Evolutionary conservation across 2,329 filamentous ascomycete genomes (phyloP), one percentile per base, ranked within the genome.

Genomic region (Fusarium sp.): DNA sequence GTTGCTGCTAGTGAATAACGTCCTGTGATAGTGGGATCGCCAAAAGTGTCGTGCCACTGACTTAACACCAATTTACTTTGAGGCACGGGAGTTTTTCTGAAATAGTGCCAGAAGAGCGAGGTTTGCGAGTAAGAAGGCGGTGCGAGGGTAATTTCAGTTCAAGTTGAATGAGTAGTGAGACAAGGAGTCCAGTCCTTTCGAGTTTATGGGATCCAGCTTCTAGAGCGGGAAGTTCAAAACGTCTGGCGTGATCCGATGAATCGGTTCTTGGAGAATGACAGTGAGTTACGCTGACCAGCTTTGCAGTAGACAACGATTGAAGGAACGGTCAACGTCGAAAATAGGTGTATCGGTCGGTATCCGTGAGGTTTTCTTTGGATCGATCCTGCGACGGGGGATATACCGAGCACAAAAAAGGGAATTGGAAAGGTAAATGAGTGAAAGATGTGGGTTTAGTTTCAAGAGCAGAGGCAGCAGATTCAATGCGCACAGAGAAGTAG

Each of bases 311-410:
- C 51, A 50, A 53, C 24, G 54, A 53, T 39, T 65, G 59, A 72
- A 68, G 55, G 62, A 76, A 74, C 69, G 73, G 52, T 75, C 74
- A 74, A 76, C 69, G 72, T 76, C 71, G 68, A 68, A 68, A 69
- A 62, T 45, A 53, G 65, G 50, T 63, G 67, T 66, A 62, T 72
- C 63, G 55, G 63, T 67, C 60, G 61, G 64, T 70, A 69, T 67
- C 61, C 57, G 62, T 47, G 53, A 53, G 42, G 47, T 71, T 43
- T 36, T 49, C 24, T 36, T 55, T 65, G 57, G 40, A 73, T 74
- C 72, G 71, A 67, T 74, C 72, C 72, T 74, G 71, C 72, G 72
- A 74, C 69, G 68, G 54, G 36, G 48, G 30, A 58, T 45, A 65
- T 73, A 69, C 68, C 17, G 55, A 54, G 42, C 44, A 49, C 32